Conservation (phyloP, 306 rosid species). For the Lablab purpureus region DNA sequence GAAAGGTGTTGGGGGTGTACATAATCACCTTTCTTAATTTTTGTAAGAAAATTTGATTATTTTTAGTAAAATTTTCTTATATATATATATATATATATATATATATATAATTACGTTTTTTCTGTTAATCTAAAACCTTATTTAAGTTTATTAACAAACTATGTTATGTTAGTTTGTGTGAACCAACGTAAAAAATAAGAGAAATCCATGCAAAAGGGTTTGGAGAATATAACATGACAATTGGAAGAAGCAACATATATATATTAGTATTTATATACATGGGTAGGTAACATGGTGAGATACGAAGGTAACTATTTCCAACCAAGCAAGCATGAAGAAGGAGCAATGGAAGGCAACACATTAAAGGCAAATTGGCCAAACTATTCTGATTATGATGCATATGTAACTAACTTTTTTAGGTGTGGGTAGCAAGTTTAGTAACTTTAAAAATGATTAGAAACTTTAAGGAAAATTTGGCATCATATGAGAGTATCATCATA, state of each 20-base stretch:
- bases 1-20: too few relatives aligned
- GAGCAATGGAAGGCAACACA: constrained; percentile 18
- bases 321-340: constrained; percentile 32
- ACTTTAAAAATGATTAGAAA: constrained; percentile 39
- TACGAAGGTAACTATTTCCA: constrained; percentile 32
- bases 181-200: too few relatives aligned
- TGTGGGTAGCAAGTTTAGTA: constrained; percentile 39
- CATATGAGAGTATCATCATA: neutral
- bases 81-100: too few relatives aligned
- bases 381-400: constrained; percentile 17
- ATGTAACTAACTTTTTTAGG: constrained; percentile 39
- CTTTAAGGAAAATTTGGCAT: constrained; percentile 34
- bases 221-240: neutral
- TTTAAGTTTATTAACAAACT: too few relatives aligned
- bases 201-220: too few relatives aligned
- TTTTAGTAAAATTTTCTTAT: too few relatives aligned
- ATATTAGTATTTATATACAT: neutral
- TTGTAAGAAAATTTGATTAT: too few relatives aligned
- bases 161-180: too few relatives aligned
- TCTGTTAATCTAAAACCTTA: too few relatives aligned
- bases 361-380: constrained; percentile 45
- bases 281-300: constrained; percentile 25
- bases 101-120: too few relatives aligned
- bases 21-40: too few relatives aligned
- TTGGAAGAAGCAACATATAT: constrained; percentile 5